Evolutionary conservation across 345 rosid species (phyloP).

Genomic region (Euclidium syriacum): DNA sequence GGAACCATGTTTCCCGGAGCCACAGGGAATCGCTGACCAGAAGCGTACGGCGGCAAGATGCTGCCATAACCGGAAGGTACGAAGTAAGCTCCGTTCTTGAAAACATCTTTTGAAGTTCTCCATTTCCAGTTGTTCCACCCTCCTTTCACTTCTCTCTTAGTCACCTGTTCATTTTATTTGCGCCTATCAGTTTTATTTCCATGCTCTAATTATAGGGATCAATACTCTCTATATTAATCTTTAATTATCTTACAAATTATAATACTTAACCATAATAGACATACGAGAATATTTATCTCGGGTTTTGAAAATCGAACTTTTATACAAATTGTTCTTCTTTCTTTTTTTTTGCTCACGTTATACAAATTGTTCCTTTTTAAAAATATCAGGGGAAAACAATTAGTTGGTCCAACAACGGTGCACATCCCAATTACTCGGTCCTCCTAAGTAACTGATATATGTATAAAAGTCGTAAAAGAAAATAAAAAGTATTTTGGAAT

Average conservation of each 20-base stretch:
- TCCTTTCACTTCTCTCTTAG: constrained; percentile 59
- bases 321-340: no score
- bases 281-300: no score
- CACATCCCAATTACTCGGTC: not conserved
- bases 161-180: constrained; percentile 44
- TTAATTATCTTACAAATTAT: not conserved
- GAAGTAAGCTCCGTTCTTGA: constrained; percentile 81
- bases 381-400: not conserved
- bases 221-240: no score
- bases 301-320: no score
- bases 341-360: no score
- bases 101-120: constrained; percentile 72
- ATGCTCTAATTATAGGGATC: not conserved
- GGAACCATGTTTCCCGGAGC: constrained; percentile 59
- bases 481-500: not conserved
- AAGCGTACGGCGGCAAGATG: constrained; percentile 44
- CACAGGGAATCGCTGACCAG: constrained; percentile 47
- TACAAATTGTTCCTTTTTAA: no score
- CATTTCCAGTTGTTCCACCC: constrained; percentile 77
- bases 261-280: not conserved
- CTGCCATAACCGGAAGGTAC: constrained; percentile 81
- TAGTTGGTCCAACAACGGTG: not conserved
- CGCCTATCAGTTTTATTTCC: not conserved
- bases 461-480: no score
- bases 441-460: not conserved